Conservation (phyloP, 1,284 basidiomycete species). For the Sphagnurus paluster region DNA sequence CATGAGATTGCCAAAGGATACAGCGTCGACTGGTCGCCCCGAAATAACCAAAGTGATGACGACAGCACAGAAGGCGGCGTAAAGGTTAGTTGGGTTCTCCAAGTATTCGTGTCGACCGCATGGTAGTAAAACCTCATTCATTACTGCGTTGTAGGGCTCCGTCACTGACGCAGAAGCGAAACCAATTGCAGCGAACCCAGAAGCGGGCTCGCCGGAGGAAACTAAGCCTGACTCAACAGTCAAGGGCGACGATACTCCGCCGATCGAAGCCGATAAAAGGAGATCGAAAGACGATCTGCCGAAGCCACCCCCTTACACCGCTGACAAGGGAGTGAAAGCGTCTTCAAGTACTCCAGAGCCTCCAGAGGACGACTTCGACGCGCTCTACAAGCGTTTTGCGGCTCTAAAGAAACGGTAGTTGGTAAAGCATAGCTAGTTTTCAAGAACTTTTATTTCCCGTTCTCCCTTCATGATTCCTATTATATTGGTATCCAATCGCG, state of each 20-base stretch:
- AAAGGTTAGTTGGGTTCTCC: conserved; percentile 14
- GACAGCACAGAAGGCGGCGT: conserved; percentile 26
- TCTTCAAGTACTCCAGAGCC: conserved; percentile 32
- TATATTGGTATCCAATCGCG: neutral
- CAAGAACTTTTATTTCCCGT: neutral
- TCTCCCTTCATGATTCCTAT: neutral
- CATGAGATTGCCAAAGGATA: conserved; percentile 89
- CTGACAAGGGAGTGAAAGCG: conserved; percentile 25
- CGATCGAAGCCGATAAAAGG: conserved; percentile 39
- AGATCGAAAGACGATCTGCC: conserved; percentile 15
- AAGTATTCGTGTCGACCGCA: conserved; percentile 2
- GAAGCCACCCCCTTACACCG: conserved; percentile 16
- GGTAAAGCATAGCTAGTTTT: neutral
- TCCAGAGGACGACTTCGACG: conserved; percentile 67
- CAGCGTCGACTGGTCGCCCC: conserved; percentile 68
- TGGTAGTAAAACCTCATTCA: conserved; percentile 3
- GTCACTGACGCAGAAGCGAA: conserved; percentile 10
- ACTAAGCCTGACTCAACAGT: conserved; percentile 28
- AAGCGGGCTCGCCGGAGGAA: conserved; percentile 21
- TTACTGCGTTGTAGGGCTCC: conserved; percentile 12
- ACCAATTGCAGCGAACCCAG: neutral
- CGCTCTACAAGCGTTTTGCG: conserved; percentile 72
- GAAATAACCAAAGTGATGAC: conserved; percentile 25
- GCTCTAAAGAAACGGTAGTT: conserved; percentile 73
- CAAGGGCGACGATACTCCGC: conserved; percentile 49